A percentile compares a stretch with the other conserved stretches of the same genome.
Evolutionary conservation across 2,329 filamentous ascomycete species (phyloP).

Genomic region (Phyllosticta citrichinensis): DNA sequence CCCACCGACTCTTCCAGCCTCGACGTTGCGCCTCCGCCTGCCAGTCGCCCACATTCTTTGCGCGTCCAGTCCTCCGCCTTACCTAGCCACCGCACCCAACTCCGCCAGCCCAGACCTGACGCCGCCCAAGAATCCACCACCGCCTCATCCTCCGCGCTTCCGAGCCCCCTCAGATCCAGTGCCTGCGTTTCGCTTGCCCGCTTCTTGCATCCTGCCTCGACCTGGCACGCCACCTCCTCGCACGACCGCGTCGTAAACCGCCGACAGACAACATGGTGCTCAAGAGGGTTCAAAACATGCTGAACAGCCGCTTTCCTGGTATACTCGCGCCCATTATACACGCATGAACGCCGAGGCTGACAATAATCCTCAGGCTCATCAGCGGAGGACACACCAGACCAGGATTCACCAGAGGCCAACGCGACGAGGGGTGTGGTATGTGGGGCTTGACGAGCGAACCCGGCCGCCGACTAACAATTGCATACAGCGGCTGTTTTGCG

Average conservation of each 20-base stretch:
- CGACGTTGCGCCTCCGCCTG: neutral
- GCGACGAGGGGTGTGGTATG: slow-evolving; percentile 48
- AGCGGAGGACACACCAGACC: slow-evolving; percentile 19
- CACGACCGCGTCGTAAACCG: neutral
- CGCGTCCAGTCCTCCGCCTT: neutral
- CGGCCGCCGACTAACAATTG: neutral
- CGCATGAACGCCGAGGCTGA: slow-evolving; percentile 5
- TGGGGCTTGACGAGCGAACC: slow-evolving; percentile 12
- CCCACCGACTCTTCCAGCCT: neutral
- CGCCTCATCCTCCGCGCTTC: neutral
- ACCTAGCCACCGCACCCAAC: neutral
- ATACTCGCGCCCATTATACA: slow-evolving; percentile 10
- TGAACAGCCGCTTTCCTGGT: slow-evolving; percentile 24
- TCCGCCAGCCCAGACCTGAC: neutral
- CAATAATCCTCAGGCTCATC: slow-evolving; percentile 5
- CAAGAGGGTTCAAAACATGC: slow-evolving; percentile 23
- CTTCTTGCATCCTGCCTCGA: neutral
- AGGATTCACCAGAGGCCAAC: slow-evolving; percentile 57
- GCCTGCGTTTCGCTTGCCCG: neutral
- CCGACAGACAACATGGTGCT: slow-evolving; percentile 22
- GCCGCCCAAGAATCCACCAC: neutral
- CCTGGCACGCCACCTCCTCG: neutral
- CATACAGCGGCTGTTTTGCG: slow-evolving; percentile 66
- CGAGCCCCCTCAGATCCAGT: neutral
- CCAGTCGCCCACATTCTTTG: neutral